Base-by-base conservation (phyloP, 768 basidiomycete genomes). In the Auricularia sp. region DNA sequence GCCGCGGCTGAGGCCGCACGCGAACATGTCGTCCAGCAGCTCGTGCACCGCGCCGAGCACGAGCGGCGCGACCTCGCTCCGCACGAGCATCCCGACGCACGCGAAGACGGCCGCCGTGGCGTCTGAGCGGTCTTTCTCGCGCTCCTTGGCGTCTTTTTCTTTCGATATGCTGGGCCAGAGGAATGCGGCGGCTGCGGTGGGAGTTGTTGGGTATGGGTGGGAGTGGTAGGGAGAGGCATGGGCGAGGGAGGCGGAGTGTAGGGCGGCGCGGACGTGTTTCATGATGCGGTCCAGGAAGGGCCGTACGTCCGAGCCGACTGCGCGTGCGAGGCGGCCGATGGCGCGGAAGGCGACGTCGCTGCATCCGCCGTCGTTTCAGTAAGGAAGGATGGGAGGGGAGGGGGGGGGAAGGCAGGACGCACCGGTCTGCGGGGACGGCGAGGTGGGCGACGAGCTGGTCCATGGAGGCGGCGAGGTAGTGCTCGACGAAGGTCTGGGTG, bases 41-140 rank as follows among this genome's bases (percentile, higher is more conserved):
- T 98, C 97, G 74, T 98, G 97, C 65, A 99, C 80, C 54, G 96
- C 81, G 72, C 95, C 94, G 0, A 97, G 98, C 56, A 99, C 78
- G 73, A 94, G 95, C 2, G 94, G 94, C 0, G 96, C 97, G 39
- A 99, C 94, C 8, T 97, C 93, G 1, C 86, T 84, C 10, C 29
- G 56, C 1, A 94, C 93, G 47, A 99, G 79, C 93, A 98, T 96
- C 42, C 93, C 92, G 65, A 99, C 84, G 74, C 97, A 98, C 79
- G 97, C 91, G 72, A 98, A 98, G 64, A 98, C 93, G 0, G 95
- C 90, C 67, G 93, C 29, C 1, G 23, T 51, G 6, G 5, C 18
- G 47, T 51, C 11, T 51, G 10, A 18, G 7, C 21, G 47, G 39
- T 7, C 39, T 42, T 42, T 7, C 8, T 42, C 39, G 39, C 39